Percentiles rank a stretch among this genome's conserved stretches.
These are phyloP conservation scores for Colletotrichum cuscutae DNA, from an alignment of 2,329 filamentous ascomycete species.

Conservation along the genomic window DNA sequence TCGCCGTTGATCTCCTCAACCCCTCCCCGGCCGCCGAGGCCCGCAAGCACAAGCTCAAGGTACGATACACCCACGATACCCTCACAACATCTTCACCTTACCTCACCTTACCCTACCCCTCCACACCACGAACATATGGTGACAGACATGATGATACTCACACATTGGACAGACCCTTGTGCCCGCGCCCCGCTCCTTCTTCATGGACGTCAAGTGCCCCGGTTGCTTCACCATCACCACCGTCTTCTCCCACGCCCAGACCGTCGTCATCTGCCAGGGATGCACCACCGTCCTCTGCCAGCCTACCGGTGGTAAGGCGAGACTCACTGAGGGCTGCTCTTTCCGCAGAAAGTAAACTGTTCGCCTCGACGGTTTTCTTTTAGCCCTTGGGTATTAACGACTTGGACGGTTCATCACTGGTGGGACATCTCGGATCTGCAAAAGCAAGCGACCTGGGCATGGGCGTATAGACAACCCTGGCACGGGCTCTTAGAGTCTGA, in stretches of 20 bases:
- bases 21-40: slow-evolving; percentile 97
- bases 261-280: slow-evolving; percentile 99
- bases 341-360: slow-evolving; percentile 98
- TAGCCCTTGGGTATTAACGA: slow-evolving; percentile 59
- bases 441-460: slow-evolving; percentile 58
- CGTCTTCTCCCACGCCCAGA: slow-evolving; percentile 99
- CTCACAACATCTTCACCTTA: slow-evolving; percentile 6
- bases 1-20: slow-evolving; percentile 99
- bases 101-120: neutral
- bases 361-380: slow-evolving; percentile 56
- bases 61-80: slow-evolving; percentile 55
- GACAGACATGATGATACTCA: slow-evolving; percentile 33
- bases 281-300: slow-evolving; percentile 99
- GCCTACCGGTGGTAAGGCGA: slow-evolving; percentile 98
- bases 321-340: slow-evolving; percentile 99
- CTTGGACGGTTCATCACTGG: slow-evolving; percentile 60
- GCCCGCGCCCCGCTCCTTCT: slow-evolving; percentile 97
- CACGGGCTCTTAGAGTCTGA: slow-evolving; percentile 47
- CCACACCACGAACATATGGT: too few relatives aligned
- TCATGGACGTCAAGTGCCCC: slow-evolving; percentile 99
- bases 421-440: slow-evolving; percentile 68
- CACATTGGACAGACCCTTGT: slow-evolving; percentile 78
- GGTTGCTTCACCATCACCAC: slow-evolving; percentile 99
- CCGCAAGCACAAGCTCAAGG: slow-evolving; percentile 99
- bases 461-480: slow-evolving; percentile 59